Evolutionary conservation across 495 filamentous ascomycete species (phyloP).

Genomic region (Recurvomyces mirabilis): DNA sequence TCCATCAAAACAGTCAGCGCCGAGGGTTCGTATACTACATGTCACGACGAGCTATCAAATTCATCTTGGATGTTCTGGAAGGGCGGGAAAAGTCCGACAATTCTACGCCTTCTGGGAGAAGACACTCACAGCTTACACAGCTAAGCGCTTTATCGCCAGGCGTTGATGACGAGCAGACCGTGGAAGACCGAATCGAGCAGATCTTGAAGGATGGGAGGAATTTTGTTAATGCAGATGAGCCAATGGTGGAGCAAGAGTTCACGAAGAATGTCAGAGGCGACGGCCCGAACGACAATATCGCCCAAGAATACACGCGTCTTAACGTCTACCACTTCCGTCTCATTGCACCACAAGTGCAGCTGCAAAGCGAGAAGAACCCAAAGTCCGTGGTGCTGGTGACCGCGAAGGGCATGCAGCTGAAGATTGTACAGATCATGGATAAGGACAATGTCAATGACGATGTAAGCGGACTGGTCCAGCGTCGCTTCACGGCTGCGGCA

Average conservation of each 20-base stretch:
- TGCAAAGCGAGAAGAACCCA: slow-evolving; percentile 94
- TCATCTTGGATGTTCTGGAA: slow-evolving; percentile 92
- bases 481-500: slow-evolving; percentile 85
- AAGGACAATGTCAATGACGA: slow-evolving; percentile 83
- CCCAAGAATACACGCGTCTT: slow-evolving; percentile 81
- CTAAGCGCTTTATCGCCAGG: slow-evolving; percentile 22
- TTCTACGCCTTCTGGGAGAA: slow-evolving; percentile 21
- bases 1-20: slow-evolving; percentile 91
- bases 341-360: slow-evolving; percentile 92
- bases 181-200: slow-evolving; percentile 79
- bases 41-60: slow-evolving; percentile 89
- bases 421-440: slow-evolving; percentile 95
- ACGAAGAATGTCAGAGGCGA: slow-evolving; percentile 9
- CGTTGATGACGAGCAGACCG: slow-evolving; percentile 47
- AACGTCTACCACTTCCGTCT: slow-evolving; percentile 90
- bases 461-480: slow-evolving; percentile 88
- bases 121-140: slow-evolving; percentile 24
- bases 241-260: slow-evolving; percentile 18
- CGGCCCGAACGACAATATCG: slow-evolving; percentile 62
- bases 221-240: slow-evolving; percentile 66
- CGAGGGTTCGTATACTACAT: slow-evolving; percentile 97
- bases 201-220: slow-evolving; percentile 75
- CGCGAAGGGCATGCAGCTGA: slow-evolving; percentile 92
- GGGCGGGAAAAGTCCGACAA: slow-evolving; percentile 59
- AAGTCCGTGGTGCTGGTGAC: slow-evolving; percentile 88